phyloP scores from a whole-genome alignment of 768 basidiomycete species.

The Xerocomellus amylosporus region DNA sequence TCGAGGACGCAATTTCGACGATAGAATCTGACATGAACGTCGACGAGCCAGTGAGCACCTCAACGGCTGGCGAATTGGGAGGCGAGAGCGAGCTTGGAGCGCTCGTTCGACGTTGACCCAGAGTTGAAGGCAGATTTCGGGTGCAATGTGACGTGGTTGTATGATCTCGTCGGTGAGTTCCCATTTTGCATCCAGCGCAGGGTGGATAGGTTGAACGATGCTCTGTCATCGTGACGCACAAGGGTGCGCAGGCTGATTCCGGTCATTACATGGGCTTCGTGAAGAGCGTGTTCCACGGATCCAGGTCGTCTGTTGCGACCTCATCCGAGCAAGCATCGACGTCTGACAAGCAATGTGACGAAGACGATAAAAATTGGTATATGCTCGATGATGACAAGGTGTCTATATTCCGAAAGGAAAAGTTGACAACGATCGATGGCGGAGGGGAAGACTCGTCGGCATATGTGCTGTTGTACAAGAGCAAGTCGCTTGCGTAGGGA shows the following conservation, averaged over 20 bases:
- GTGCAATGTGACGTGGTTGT: slow-evolving; percentile 74
- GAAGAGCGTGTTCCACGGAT: slow-evolving; percentile 64
- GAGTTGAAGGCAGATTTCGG: slow-evolving; percentile 68
- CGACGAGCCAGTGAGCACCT: slow-evolving; percentile 39
- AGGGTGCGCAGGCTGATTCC: slow-evolving; percentile 90
- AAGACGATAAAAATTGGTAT: slow-evolving; percentile 85
- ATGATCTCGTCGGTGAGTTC: slow-evolving; percentile 85
- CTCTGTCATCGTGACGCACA: slow-evolving; percentile 93
- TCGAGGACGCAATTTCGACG: too few species aligned
- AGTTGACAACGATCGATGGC: slow-evolving; percentile 80
- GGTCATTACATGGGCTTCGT: slow-evolving; percentile 96
- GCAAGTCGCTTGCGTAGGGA: slow-evolving; percentile 44
- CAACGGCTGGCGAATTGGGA: slow-evolving; percentile 41
- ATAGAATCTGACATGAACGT: slow-evolving; percentile 40
- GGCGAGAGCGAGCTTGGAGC: slow-evolving; percentile 67
- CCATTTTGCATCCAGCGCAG: neutral
- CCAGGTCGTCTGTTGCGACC: slow-evolving; percentile 1
- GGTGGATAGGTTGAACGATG: neutral
- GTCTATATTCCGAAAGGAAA: slow-evolving; percentile 80
- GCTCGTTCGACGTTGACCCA: slow-evolving; percentile 61
- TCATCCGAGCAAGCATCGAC: slow-evolving; percentile 8
- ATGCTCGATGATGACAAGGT: slow-evolving; percentile 98
- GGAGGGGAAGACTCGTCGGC: slow-evolving; percentile 90
- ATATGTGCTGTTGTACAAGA: slow-evolving; percentile 85
- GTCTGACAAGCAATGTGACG: slow-evolving; percentile 29